Evolutionary conservation across 352 stramenopile species (phyloP), one percentile per base, ranked within the genome.

Genomic region (Phytopythium chamaehyphon): DNA sequence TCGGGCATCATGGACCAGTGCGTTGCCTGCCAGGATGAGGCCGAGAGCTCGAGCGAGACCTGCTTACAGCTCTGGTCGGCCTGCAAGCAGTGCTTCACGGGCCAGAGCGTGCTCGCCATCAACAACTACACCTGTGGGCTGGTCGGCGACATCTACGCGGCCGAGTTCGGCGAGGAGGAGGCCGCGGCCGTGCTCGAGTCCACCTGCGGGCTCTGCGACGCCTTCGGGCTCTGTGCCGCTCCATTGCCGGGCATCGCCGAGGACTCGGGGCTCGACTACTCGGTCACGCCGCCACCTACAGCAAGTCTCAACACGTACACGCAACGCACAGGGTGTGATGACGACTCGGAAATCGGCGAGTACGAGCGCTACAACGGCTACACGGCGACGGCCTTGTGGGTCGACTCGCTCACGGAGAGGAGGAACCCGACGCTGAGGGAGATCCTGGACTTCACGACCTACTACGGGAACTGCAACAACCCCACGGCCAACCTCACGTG

Each of bases 361-460:
- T 86, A 82, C 59, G 60, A 72, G 28, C 23, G 71, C 49, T 86
- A 77, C 59, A 69, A 84, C 38, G 70, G 72, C 40, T 66, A 64
- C 58, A 70, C 40, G 36, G 47, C 12, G 11, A 66, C 61, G 16
- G 63, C 75, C 4, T 38, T 83, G 40, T 86, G 72, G 72, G 70
- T 47, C 2, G 58, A 73, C 40, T 22, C 42, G 23, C 31, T 86
- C 14, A 69, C 66, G 18, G 57, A 61, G 42, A 59, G 56, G 24
- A 67, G 71, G 19, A 81, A 81, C 59, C 76, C 76, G 46, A 87
- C 71, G 19, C 40, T 81, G 21, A 18, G 38, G 31, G 76, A 87
- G 51, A 50, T 87, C 21, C 51, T 54, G 3, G 65, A 59, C n/a
- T 86, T 84, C 47, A 39, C 61, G 18, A 43, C 23, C 23, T 19